Conservation (phyloP, 331 rosid species). For the Malus hybrid region DNA sequence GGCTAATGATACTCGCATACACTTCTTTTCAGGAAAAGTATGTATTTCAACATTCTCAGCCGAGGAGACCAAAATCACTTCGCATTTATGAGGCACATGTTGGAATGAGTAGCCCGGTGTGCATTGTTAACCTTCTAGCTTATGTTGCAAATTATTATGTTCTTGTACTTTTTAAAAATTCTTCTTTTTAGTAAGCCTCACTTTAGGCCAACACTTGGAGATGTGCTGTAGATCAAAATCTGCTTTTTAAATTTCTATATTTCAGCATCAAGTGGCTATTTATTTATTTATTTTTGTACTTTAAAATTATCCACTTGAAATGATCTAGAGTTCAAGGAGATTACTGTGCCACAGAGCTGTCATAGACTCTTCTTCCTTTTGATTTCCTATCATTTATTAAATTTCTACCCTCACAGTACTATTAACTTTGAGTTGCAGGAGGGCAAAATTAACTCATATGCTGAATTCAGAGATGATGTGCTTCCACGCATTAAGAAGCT, state of each 20-base stretch:
- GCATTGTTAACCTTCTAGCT: conserved; percentile 21
- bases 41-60: conserved; percentile 75
- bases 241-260: neutral
- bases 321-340: no score
- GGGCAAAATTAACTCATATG: conserved; percentile 68
- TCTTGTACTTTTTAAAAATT: neutral
- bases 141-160: conserved; percentile 13
- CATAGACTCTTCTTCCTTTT: neutral
- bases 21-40: conserved; percentile 57
- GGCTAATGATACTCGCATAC: conserved; percentile 7
- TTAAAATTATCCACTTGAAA: no score
- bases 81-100: conserved; percentile 88
- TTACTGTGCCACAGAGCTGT: neutral
- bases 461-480: conserved; percentile 78
- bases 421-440: conserved; percentile 47
- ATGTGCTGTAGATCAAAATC: neutral
- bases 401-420: neutral
- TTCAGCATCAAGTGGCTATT: neutral
- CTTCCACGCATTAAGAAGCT: conserved; percentile 95
- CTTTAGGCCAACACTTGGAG: neutral
- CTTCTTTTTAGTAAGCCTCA: neutral
- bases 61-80: conserved; percentile 79
- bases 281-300: no score
- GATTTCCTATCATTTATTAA: neutral
- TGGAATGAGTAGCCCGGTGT: conserved; percentile 95